Conservation (phyloP, 2,329 filamentous ascomycete species). For the Paraphaeosphaeria sporulosa region DNA sequence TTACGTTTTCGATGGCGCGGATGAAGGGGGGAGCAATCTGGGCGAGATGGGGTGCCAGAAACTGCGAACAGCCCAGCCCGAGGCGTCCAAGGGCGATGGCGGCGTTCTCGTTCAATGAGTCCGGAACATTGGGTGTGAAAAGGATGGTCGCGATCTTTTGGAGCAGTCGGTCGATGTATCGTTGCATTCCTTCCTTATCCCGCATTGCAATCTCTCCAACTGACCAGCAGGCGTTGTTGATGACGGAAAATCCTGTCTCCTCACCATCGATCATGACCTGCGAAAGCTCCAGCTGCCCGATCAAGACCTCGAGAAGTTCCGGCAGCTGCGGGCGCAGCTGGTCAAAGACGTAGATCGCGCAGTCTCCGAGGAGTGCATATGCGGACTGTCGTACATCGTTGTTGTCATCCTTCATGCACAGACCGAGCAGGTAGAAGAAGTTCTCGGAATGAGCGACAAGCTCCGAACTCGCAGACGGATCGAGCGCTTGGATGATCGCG, state of each 20-base stretch:
- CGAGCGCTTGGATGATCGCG: slow-evolving; percentile 89
- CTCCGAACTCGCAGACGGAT: slow-evolving; percentile 74
- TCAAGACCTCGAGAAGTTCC: slow-evolving; percentile 78
- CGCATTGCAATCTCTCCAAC: slow-evolving; percentile 90
- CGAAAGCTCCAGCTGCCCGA: slow-evolving; percentile 81
- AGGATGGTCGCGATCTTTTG: slow-evolving; percentile 82
- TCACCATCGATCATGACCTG: slow-evolving; percentile 77
- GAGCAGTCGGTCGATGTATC: slow-evolving; percentile 79
- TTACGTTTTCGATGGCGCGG: slow-evolving; percentile 80
- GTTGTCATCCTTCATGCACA: slow-evolving; percentile 89
- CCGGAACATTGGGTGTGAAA: slow-evolving; percentile 82
- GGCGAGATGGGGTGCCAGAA: slow-evolving; percentile 78
- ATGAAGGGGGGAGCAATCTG: slow-evolving; percentile 86
- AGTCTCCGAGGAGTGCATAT: slow-evolving; percentile 93
- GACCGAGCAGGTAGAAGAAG: slow-evolving; percentile 88
- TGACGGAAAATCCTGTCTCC: slow-evolving; percentile 85
- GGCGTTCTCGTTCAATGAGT: slow-evolving; percentile 90
- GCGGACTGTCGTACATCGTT: slow-evolving; percentile 96
- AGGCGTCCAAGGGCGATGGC: slow-evolving; percentile 90
- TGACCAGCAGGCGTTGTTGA: slow-evolving; percentile 99
- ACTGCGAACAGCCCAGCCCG: slow-evolving; percentile 78
- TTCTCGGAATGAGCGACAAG: slow-evolving; percentile 78
- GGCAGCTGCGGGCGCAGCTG: slow-evolving; percentile 78
- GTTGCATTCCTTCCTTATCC: slow-evolving; percentile 73
- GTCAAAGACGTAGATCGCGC: slow-evolving; percentile 88